Evolutionary conservation across 352 stramenopile genomes (phyloP).

Genomic region (Phytophthora tentaculata): DNA sequence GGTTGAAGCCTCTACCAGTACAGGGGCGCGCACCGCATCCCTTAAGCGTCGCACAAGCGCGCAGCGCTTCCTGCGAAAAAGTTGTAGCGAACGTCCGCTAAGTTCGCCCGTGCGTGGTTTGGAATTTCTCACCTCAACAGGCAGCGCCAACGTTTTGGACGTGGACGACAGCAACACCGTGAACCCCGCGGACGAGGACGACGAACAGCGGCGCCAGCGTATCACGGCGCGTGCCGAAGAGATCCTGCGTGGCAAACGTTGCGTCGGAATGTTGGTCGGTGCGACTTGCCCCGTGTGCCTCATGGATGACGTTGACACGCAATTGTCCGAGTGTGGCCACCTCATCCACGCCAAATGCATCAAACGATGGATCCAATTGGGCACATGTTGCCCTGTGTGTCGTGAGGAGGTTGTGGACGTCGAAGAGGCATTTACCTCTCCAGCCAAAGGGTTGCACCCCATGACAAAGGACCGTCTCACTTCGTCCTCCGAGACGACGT

Average conservation of each 20-base stretch:
- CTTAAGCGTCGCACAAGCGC: conserved; percentile 41
- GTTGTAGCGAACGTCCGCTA: conserved; percentile 42
- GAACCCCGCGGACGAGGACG: conserved; percentile 18
- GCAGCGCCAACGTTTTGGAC: conserved; percentile 48
- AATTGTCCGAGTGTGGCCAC: conserved; percentile 68
- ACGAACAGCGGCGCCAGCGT: conserved; percentile 42
- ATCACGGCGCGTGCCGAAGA: conserved; percentile 71
- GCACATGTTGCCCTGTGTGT: conserved; percentile 71
- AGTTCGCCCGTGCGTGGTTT: conserved; percentile 20
- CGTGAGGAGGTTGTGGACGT: conserved; percentile 64
- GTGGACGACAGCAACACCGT: conserved; percentile 27
- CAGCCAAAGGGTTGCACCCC: conserved; percentile 32
- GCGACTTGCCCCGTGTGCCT: conserved; percentile 76
- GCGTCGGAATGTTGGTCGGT: conserved; percentile 68
- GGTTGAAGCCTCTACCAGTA: conserved; percentile 25
- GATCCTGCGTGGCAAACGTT: conserved; percentile 66
- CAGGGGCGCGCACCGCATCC: conserved; percentile 24
- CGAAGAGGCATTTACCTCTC: conserved; percentile 56
- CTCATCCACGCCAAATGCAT: conserved; percentile 82
- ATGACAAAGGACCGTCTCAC: conserved; percentile 63
- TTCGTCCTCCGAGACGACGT: conserved; percentile 52
- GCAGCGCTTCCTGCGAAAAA: conserved; percentile 43
- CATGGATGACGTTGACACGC: conserved; percentile 75
- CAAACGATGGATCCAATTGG: conserved; percentile 76
- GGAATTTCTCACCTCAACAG: conserved; percentile 19